A percentile compares a stretch with the other conserved stretches of the same genome.
These are phyloP conservation scores for Crepidotus variabilis DNA, from an alignment of 768 basidiomycete species.

Conservation along the genomic window DNA sequence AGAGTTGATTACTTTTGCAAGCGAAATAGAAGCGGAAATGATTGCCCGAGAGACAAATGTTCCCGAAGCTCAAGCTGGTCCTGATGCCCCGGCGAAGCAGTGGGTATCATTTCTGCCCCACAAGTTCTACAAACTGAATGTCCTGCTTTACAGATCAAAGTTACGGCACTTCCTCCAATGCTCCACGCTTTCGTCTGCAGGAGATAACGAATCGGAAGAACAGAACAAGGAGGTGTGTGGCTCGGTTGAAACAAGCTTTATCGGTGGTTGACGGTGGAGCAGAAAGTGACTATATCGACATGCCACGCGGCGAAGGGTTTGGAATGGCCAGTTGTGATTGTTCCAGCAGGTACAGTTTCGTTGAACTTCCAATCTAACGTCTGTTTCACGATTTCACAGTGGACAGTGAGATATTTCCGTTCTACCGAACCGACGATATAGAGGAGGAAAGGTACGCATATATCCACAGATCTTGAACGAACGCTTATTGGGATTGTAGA, in stretches of 20 bases:
- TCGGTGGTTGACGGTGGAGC: not conserved
- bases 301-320: constrained; percentile 90
- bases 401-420: constrained; percentile 74
- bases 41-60: constrained; percentile 10
- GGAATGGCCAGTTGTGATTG: constrained; percentile 89
- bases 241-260: not conserved
- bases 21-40: constrained; percentile 41
- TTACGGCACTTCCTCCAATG: constrained; percentile 72
- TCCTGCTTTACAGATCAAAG: constrained; percentile 25
- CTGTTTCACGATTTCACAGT: constrained; percentile 34
- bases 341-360: constrained; percentile 53
- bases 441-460: constrained; percentile 73
- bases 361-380: not conserved
- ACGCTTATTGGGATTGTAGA: constrained; percentile 30
- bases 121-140: not conserved
- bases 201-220: constrained; percentile 56
- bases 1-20: constrained; percentile 79
- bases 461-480: not conserved
- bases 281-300: constrained; percentile 84
- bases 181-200: constrained; percentile 81
- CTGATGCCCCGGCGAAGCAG: constrained; percentile 8
- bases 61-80: constrained; percentile 7
- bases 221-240: constrained; percentile 38
- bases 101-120: not conserved
- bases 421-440: constrained; percentile 65